Conservation (phyloP, 805 yeast species). For the Nakazawaea siamensis region DNA sequence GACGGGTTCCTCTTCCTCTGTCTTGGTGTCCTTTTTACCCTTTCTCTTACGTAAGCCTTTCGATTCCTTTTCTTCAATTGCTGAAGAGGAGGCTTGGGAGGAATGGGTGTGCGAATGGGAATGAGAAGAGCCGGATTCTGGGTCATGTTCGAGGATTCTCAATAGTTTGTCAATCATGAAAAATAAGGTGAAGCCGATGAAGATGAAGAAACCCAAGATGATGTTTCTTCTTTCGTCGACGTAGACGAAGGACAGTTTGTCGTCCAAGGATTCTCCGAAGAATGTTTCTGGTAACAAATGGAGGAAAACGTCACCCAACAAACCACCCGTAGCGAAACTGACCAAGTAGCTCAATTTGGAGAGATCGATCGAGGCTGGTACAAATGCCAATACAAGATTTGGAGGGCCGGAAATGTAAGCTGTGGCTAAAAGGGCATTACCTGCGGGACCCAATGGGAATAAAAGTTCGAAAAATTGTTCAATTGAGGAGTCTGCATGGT, state of each 20-base stretch:
- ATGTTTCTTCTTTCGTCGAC: constrained; percentile 44
- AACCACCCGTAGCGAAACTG: constrained; percentile 69
- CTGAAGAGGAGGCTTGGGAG: constrained; percentile 11
- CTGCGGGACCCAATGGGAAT: constrained; percentile 49
- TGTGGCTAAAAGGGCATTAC: constrained; percentile 57
- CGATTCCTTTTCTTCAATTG: constrained; percentile 11
- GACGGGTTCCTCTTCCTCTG: constrained; percentile 16
- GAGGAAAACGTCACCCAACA: constrained; percentile 66
- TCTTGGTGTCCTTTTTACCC: constrained; percentile 13
- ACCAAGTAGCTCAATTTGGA: constrained; percentile 45
- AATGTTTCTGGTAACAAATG: constrained; percentile 68
- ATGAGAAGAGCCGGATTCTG: constrained; percentile 22
- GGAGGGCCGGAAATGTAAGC: constrained; percentile 61
- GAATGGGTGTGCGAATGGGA: constrained; percentile 36
- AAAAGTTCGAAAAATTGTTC: constrained; percentile 31
- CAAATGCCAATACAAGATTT: constrained; percentile 41
- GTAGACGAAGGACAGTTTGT: constrained; percentile 32
- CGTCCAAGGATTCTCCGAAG: constrained; percentile 38
- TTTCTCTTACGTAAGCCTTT: constrained; percentile 13
- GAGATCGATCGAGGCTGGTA: constrained; percentile 50
- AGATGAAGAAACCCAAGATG: constrained; percentile 44
- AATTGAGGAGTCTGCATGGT: constrained; percentile 18
- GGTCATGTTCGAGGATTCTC: constrained; percentile 37
- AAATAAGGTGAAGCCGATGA: constrained; percentile 53
- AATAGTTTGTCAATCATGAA: constrained; percentile 54